A percentile compares a stretch with the other conserved stretches of the same genome.
phyloP scores from a whole-genome alignment of 2,329 filamentous ascomycete species.

The Podosphaera fusca region DNA sequence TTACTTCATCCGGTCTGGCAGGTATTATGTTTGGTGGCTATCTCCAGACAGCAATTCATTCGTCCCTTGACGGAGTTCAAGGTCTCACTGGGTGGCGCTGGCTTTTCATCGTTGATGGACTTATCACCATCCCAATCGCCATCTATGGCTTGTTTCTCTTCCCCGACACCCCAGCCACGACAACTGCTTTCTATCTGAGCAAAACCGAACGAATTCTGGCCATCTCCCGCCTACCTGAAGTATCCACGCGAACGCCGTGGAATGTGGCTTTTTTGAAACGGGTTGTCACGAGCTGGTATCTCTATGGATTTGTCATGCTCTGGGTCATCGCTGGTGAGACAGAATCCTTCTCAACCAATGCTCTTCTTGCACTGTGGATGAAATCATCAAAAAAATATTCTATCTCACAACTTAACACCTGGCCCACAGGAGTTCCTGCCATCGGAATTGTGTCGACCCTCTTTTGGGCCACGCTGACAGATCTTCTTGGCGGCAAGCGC shows the following conservation, averaged over 20 bases:
- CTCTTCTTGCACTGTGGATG: slow-evolving; percentile 28
- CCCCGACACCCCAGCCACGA: slow-evolving; percentile 21
- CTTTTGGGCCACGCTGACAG: slow-evolving; percentile 46
- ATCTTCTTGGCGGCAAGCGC: slow-evolving; percentile 36
- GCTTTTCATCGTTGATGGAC: slow-evolving; percentile 28
- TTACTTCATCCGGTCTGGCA: slow-evolving; percentile 33
- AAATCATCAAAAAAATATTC: slow-evolving; percentile 22
- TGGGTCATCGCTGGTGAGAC: slow-evolving; percentile 51
- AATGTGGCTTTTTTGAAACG: slow-evolving; percentile 25
- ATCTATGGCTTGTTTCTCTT: slow-evolving; percentile 28
- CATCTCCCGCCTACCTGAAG: slow-evolving; percentile 21
- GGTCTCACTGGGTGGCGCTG: slow-evolving; percentile 28
- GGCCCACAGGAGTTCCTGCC: slow-evolving; percentile 27
- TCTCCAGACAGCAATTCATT: slow-evolving; percentile 25
- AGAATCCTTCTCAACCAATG: slow-evolving; percentile 45
- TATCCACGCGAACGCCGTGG: slow-evolving; percentile 21
- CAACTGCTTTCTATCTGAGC: slow-evolving; percentile 20
- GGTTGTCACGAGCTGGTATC: slow-evolving; percentile 36
- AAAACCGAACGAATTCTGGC: slow-evolving; percentile 20
- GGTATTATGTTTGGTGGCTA: slow-evolving; percentile 40
- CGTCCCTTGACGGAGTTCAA: slow-evolving; percentile 18
- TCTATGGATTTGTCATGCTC: slow-evolving; percentile 41
- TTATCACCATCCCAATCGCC: slow-evolving; percentile 32
- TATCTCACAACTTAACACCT: slow-evolving; percentile 27
- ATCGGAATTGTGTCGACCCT: slow-evolving; percentile 30